phyloP scores from a whole-genome alignment of 805 yeast species.

The Pichia thaimueangensis region DNA sequence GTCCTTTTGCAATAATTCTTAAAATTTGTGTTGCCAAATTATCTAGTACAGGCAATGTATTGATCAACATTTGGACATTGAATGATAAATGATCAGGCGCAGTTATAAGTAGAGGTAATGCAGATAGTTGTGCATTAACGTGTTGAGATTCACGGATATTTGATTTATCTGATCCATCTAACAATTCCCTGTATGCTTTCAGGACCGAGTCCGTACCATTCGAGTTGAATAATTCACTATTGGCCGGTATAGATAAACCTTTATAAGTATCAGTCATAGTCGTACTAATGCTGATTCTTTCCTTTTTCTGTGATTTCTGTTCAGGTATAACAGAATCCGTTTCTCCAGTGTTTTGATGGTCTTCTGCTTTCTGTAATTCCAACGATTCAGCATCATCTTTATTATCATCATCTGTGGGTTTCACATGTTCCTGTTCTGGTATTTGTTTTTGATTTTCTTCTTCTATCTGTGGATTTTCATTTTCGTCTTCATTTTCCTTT shows the following conservation, averaged over 20 bases:
- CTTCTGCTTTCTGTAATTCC: neutral
- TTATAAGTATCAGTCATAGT: slow-evolving; percentile 22
- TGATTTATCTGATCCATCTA: slow-evolving; percentile 16
- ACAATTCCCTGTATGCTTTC: slow-evolving; percentile 24
- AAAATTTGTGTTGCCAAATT: slow-evolving; percentile 77
- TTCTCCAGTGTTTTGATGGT: neutral
- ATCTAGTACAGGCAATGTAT: slow-evolving; percentile 71
- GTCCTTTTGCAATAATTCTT: slow-evolving; percentile 62
- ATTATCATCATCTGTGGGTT: neutral
- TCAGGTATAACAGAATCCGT: neutral
- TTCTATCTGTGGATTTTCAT: neutral
- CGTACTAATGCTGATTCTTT: neutral
- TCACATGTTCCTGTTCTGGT: neutral
- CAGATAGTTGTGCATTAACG: slow-evolving; percentile 47
- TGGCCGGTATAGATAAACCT: slow-evolving; percentile 30
- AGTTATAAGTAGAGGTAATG: slow-evolving; percentile 51
- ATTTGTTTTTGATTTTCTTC: neutral
- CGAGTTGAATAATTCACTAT: slow-evolving; percentile 28
- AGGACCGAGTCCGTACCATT: slow-evolving; percentile 19
- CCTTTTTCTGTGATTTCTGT: neutral
- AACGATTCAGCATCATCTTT: neutral
- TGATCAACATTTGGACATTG: slow-evolving; percentile 57
- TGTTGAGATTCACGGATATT: slow-evolving; percentile 19
- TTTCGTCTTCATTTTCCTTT: neutral
- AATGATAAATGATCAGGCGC: slow-evolving; percentile 53